Evolutionary conservation across 2,329 filamentous ascomycete genomes (phyloP).

Genomic region (Neopestalotiopsis sp.): DNA sequence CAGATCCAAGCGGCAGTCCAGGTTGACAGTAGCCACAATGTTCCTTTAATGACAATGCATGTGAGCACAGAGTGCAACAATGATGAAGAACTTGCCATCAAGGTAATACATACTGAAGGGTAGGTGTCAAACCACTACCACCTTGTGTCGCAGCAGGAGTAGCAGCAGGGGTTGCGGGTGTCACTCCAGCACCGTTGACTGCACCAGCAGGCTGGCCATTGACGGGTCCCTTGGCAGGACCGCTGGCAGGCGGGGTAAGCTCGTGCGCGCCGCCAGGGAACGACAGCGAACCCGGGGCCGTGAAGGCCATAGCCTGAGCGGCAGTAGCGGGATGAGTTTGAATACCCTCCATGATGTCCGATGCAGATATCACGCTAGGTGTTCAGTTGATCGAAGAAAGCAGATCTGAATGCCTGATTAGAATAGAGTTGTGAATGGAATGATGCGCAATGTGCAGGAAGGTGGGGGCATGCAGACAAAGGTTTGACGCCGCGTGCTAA

Average conservation of each 20-base stretch:
- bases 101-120: conserved; percentile 89
- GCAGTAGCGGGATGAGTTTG: conserved; percentile 83
- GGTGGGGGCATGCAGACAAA: background rate
- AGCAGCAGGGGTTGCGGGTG: conserved; percentile 87
- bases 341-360: conserved; percentile 35
- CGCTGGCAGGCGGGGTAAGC: conserved; percentile 78
- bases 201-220: conserved; percentile 60
- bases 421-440: background rate
- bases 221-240: conserved; percentile 63
- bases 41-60: conserved; percentile 69
- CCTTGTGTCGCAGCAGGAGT: conserved; percentile 80
- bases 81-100: conserved; percentile 28
- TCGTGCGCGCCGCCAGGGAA: conserved; percentile 87
- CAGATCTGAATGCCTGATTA: conserved; percentile 7
- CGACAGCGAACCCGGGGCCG: conserved; percentile 87
- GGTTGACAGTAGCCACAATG: conserved; percentile 98
- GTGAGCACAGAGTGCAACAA: conserved; percentile 57
- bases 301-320: conserved; percentile 94
- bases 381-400: background rate
- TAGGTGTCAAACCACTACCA: conserved; percentile 89
- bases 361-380: background rate
- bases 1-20: conserved; percentile 94
- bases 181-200: conserved; percentile 77
- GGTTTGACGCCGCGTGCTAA: background rate
- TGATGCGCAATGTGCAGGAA: background rate